Evolutionary conservation across 2,329 filamentous ascomycete genomes (phyloP).

Genomic region (Trichophyton rubrum): DNA sequence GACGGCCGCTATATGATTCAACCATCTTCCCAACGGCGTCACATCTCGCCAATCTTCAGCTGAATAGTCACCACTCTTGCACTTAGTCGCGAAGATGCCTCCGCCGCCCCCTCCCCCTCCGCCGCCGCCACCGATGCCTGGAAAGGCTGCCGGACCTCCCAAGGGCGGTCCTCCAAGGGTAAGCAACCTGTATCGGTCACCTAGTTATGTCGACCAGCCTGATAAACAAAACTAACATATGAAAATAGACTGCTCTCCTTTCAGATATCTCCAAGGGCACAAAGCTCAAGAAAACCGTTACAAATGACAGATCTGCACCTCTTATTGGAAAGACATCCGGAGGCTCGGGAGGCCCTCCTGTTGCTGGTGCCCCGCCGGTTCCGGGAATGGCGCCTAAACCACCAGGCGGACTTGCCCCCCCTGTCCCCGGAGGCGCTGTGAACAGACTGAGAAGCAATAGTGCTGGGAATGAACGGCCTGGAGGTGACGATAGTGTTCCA

Average conservation of each 20-base stretch:
- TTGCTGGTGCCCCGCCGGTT: slow-evolving; percentile 71
- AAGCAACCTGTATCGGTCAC: neutral
- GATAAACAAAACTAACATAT: neutral
- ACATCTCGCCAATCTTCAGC: neutral
- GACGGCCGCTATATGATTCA: slow-evolving; percentile 4
- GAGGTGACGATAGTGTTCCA: slow-evolving; percentile 36
- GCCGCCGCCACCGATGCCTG: slow-evolving; percentile 54
- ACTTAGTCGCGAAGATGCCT: slow-evolving; percentile 24
- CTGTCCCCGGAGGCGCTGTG: slow-evolving; percentile 42
- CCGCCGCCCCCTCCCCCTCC: slow-evolving; percentile 41
- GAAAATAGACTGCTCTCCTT: slow-evolving; percentile 63
- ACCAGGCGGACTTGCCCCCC: slow-evolving; percentile 57
- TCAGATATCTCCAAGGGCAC: slow-evolving; percentile 76
- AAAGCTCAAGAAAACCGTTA: slow-evolving; percentile 68
- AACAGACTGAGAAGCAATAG: slow-evolving; percentile 74
- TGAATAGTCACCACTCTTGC: neutral
- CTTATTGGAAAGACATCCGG: slow-evolving; percentile 46
- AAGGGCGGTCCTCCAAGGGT: slow-evolving; percentile 35
- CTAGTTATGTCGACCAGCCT: too few relatives aligned
- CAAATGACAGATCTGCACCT: slow-evolving; percentile 87
- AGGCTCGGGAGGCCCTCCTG: slow-evolving; percentile 46
- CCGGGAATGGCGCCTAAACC: slow-evolving; percentile 47
- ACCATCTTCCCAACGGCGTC: neutral
- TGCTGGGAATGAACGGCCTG: slow-evolving; percentile 34
- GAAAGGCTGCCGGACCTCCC: slow-evolving; percentile 41